Percentiles rank a stretch among this genome's conserved stretches.
Evolutionary conservation across 2,329 filamentous ascomycete genomes (phyloP).

Genomic region (Tetracladium maxilliforme): DNA sequence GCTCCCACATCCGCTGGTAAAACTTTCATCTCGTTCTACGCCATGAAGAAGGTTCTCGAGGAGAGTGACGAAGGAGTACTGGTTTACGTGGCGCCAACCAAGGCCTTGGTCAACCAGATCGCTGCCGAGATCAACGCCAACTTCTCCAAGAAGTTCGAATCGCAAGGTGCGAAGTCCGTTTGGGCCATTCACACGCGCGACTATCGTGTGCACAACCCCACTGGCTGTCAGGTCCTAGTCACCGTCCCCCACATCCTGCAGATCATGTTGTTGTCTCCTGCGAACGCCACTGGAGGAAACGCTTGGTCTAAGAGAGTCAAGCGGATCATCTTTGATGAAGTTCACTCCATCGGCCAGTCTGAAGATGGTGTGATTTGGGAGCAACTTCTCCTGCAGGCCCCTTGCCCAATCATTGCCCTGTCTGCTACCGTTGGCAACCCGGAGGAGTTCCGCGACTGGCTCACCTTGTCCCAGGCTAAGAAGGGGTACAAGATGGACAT

Average conservation of each 20-base stretch:
- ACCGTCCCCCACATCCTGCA: slow-evolving; percentile 69
- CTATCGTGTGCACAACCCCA: slow-evolving; percentile 59
- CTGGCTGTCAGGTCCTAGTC: slow-evolving; percentile 59
- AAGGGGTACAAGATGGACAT: slow-evolving; percentile 51
- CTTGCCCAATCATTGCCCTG: slow-evolving; percentile 65
- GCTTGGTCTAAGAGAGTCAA: slow-evolving; percentile 54
- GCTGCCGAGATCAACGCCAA: slow-evolving; percentile 59
- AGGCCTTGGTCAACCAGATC: slow-evolving; percentile 73
- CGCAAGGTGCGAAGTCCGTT: slow-evolving; percentile 47
- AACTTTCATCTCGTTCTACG: slow-evolving; percentile 75
- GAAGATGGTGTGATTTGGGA: slow-evolving; percentile 71
- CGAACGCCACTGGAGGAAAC: slow-evolving; percentile 37
- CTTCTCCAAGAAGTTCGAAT: slow-evolving; percentile 51
- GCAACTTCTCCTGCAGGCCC: slow-evolving; percentile 57
- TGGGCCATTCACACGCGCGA: slow-evolving; percentile 72
- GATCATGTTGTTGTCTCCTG: slow-evolving; percentile 56
- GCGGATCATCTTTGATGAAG: slow-evolving; percentile 71
- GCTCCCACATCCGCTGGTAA: slow-evolving; percentile 70
- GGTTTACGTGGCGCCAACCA: slow-evolving; percentile 70
- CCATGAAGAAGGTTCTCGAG: slow-evolving; percentile 63
- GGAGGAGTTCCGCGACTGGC: slow-evolving; percentile 53
- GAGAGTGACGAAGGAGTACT: slow-evolving; percentile 54
- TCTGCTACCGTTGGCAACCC: slow-evolving; percentile 72
- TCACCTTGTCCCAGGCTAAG: slow-evolving; percentile 44
- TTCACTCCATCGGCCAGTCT: slow-evolving; percentile 65